Conservation (phyloP, 2,329 filamentous ascomycete species). For the Penicillium palitans region DNA sequence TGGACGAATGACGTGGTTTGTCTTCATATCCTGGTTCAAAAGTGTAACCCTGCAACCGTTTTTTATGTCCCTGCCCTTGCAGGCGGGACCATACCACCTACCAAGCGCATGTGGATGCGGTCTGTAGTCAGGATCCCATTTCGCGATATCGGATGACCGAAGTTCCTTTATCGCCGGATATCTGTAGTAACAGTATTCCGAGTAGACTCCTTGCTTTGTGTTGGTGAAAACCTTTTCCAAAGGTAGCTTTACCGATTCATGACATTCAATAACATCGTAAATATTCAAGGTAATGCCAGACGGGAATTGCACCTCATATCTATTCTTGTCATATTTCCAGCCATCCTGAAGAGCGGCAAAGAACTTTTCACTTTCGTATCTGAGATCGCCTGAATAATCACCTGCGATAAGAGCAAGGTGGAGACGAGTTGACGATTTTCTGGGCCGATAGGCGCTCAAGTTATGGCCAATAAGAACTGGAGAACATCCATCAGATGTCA, state of each 20-base stretch:
- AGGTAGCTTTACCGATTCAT: neutral
- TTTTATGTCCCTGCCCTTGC: neutral
- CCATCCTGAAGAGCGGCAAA: neutral
- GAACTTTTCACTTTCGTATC: neutral
- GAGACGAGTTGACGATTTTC: neutral
- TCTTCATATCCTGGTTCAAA: too few relatives aligned
- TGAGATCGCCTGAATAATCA: neutral
- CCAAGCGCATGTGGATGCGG: neutral
- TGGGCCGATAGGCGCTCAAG: neutral
- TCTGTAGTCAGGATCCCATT: neutral
- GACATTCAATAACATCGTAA: neutral
- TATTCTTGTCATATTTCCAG: neutral
- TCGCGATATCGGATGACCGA: neutral
- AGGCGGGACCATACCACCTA: neutral
- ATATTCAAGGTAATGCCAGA: neutral
- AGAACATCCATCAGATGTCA: neutral
- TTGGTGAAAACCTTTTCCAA: neutral
- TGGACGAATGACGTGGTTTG: too few relatives aligned
- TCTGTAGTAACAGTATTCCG: neutral
- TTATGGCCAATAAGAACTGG: neutral
- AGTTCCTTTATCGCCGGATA: neutral
- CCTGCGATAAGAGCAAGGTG: neutral
- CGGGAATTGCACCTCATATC: neutral
- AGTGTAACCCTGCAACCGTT: too few relatives aligned
- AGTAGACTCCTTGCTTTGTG: neutral